Conservation (phyloP, 192 early-diverging fungal genomes). For the Lobosporangium transversale region DNA sequence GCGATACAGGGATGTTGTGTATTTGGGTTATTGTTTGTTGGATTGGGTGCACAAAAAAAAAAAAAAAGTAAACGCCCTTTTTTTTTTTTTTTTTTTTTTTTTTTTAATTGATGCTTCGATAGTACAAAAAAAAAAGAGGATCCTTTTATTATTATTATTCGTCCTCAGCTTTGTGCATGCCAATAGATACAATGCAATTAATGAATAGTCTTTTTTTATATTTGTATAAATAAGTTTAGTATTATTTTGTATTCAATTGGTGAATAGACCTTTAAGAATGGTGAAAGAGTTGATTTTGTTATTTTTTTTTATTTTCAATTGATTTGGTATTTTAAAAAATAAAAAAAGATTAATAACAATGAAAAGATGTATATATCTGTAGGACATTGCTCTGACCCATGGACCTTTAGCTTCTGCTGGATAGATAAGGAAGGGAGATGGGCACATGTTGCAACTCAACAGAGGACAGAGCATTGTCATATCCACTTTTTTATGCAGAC, state of each 20-base stretch:
- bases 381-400: too few species aligned
- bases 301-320: too few species aligned
- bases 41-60: slow-evolving; percentile 5
- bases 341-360: too few species aligned
- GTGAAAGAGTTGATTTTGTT: background rate
- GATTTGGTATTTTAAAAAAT: too few species aligned
- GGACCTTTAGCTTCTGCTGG: too few species aligned
- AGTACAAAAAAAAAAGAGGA: background rate
- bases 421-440: too few species aligned
- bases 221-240: too few species aligned
- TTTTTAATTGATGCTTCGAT: background rate
- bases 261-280: background rate
- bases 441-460: too few species aligned
- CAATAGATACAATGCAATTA: background rate
- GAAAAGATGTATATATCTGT: too few species aligned
- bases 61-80: background rate
- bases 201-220: background rate
- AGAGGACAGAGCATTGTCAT: too few species aligned
- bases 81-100: background rate
- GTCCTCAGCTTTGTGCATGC: slow-evolving; percentile 1
- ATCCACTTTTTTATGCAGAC: too few species aligned
- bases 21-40: slow-evolving; percentile 4
- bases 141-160: background rate
- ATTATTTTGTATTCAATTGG: background rate
- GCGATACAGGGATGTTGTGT: slow-evolving; percentile 6